Evolutionary conservation across 192 early-diverging fungal species (phyloP).

Genomic region (Podila minutissima): DNA sequence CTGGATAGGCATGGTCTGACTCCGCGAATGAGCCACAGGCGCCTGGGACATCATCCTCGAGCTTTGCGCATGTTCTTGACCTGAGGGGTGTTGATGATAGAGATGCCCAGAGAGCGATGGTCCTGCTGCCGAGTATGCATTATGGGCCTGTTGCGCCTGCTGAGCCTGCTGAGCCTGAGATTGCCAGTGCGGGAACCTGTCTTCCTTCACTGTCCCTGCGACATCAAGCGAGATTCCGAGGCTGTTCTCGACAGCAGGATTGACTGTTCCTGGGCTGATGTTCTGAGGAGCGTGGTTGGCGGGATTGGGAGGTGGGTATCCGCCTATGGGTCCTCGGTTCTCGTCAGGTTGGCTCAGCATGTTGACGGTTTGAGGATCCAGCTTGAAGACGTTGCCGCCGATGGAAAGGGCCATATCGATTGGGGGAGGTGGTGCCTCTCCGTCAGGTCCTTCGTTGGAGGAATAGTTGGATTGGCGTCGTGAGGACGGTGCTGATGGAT

Average conservation of each 20-base stretch:
- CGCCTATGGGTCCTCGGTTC: background rate
- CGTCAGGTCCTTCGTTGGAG: background rate
- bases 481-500: constrained; percentile 4
- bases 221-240: constrained; percentile 48
- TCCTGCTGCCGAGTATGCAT: constrained; percentile 2
- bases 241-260: constrained; percentile 10
- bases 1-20: constrained; percentile 28
- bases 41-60: background rate
- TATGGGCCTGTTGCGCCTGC: background rate
- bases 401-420: constrained; percentile 33
- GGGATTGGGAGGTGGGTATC: background rate
- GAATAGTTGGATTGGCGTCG: constrained; percentile 21
- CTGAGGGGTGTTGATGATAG: constrained; percentile 4
- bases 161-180: constrained; percentile 28
- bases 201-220: constrained; percentile 40
- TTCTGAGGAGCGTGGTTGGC: background rate
- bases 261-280: background rate
- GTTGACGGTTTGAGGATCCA: constrained; percentile 26
- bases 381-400: constrained; percentile 35
- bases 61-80: background rate
- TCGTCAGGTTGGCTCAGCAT: constrained; percentile 22
- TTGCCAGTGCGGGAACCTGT: constrained; percentile 44
- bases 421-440: background rate
- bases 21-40: background rate
- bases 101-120: constrained; percentile 3